phyloP scores from a whole-genome alignment of 768 basidiomycete genomes.

The Hortiboletus campestris region DNA sequence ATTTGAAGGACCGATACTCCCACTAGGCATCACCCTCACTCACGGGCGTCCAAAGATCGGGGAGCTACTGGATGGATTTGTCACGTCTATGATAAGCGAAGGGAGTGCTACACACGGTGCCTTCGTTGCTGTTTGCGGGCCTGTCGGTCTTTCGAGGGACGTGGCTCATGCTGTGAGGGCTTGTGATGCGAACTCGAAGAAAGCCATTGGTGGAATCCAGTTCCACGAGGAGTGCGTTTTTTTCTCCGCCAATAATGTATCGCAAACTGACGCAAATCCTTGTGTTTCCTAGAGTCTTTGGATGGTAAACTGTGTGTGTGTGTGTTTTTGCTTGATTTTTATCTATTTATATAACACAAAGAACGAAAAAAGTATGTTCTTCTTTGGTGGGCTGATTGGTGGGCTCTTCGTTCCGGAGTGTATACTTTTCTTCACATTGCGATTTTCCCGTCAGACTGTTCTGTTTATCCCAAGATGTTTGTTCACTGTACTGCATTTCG shows the following conservation, averaged over 20 bases:
- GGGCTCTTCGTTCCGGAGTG: too few species aligned
- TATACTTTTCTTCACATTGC: too few species aligned
- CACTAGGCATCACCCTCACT: slow-evolving; percentile 42
- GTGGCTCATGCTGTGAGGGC: slow-evolving; percentile 31
- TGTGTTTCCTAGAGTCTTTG: slow-evolving; percentile 16
- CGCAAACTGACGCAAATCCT: neutral
- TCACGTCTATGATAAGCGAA: slow-evolving; percentile 39
- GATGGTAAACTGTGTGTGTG: slow-evolving; percentile 28
- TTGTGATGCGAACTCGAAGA: slow-evolving; percentile 26
- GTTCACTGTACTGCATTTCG: too few species aligned
- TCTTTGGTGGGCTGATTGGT: too few species aligned
- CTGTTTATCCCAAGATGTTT: too few species aligned
- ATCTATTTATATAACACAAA: too few species aligned
- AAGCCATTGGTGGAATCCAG: slow-evolving; percentile 37
- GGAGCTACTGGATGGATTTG: slow-evolving; percentile 43
- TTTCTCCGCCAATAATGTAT: neutral
- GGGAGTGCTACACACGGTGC: slow-evolving; percentile 31
- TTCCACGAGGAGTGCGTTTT: slow-evolving; percentile 38
- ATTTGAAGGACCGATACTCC: slow-evolving; percentile 22
- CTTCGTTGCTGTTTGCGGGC: slow-evolving; percentile 44
- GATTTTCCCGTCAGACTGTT: too few species aligned
- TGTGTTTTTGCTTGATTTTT: too few species aligned
- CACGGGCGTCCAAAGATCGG: slow-evolving; percentile 52
- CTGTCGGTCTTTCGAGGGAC: slow-evolving; percentile 34
- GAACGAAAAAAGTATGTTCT: too few species aligned